Evolutionary conservation across 352 stramenopile genomes (phyloP).

Genomic region (Phytopythium chamaehyphon): DNA sequence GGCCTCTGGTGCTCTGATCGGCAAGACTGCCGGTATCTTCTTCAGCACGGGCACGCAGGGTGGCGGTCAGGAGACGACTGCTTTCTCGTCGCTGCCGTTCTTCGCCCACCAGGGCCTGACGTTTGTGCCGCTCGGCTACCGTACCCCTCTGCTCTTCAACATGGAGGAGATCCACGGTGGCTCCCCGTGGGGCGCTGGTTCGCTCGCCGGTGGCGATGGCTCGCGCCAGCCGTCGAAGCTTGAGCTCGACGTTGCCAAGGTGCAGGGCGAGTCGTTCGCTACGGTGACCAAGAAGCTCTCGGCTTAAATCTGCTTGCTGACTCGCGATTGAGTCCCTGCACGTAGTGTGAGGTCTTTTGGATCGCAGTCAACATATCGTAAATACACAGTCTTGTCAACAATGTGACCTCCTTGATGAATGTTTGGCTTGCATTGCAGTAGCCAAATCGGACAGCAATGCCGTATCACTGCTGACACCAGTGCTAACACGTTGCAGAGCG

Average conservation of each 20-base stretch:
- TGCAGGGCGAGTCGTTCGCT: conserved; percentile 84
- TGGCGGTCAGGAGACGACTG: conserved; percentile 74
- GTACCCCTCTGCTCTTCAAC: conserved; percentile 34
- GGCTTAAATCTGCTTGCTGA: conserved; percentile 18
- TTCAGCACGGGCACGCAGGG: conserved; percentile 52
- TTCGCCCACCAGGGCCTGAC: conserved; percentile 76
- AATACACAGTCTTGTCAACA: too few relatives aligned
- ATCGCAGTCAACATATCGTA: too few relatives aligned
- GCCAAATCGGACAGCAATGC: too few relatives aligned
- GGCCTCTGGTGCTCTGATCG: conserved; percentile 46
- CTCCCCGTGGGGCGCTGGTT: conserved; percentile 53
- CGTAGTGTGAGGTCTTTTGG: background rate
- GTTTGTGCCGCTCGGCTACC: conserved; percentile 68
- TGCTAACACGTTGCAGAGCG: too few relatives aligned
- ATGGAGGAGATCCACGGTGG: conserved; percentile 51
- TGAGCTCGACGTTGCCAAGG: conserved; percentile 70
- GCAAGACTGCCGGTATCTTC: conserved; percentile 74
- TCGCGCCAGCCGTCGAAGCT: conserved; percentile 68
- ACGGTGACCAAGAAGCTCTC: conserved; percentile 75
- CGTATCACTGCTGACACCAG: too few relatives aligned
- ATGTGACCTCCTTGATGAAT: too few relatives aligned
- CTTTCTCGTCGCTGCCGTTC: conserved; percentile 59
- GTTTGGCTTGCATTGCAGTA: too few relatives aligned
- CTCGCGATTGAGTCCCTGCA: background rate
- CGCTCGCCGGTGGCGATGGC: conserved; percentile 58